Percentiles rank a stretch among this genome's conserved stretches.
These are phyloP conservation scores for Phytophthora citricola DNA, from an alignment of 352 stramenopile species.

Conservation along the genomic window DNA sequence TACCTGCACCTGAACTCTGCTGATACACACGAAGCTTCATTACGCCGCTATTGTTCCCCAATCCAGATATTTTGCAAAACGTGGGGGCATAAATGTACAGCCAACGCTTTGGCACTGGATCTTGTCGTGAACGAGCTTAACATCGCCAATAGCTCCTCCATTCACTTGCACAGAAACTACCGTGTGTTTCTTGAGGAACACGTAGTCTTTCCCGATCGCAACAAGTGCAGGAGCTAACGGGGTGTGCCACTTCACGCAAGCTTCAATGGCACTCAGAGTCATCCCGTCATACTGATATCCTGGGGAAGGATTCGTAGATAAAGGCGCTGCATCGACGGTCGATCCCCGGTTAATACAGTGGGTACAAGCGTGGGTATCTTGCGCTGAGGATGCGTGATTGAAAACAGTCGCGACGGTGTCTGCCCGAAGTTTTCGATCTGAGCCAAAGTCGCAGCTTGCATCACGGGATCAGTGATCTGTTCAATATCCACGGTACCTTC, in stretches of 20 bases:
- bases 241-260: conserved; percentile 82
- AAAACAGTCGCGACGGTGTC: conserved; percentile 84
- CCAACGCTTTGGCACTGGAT: conserved; percentile 54
- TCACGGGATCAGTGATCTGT: conserved; percentile 84
- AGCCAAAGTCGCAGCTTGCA: conserved; percentile 90
- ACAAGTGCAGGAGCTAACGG: conserved; percentile 70
- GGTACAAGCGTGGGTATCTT: conserved; percentile 52
- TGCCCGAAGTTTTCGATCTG: conserved; percentile 94
- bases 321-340: conserved; percentile 1
- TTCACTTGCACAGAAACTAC: conserved; percentile 35
- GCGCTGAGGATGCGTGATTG: conserved; percentile 64
- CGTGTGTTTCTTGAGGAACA: conserved; percentile 69
- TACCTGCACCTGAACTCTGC: conserved; percentile 30
- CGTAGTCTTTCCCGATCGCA: conserved; percentile 81
- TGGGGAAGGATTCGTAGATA: conserved; percentile 17
- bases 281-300: conserved; percentile 65
- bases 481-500: conserved; percentile 87
- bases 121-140: conserved; percentile 68
- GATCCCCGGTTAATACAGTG: neutral
- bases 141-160: conserved; percentile 58
- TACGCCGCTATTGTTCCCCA: conserved; percentile 55
- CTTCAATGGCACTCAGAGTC: conserved; percentile 66
- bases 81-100: conserved; percentile 68
- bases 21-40: conserved; percentile 75
- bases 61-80: conserved; percentile 81